phyloP scores from a whole-genome alignment of 352 stramenopile species.

The Globisporangium uncinulatum region DNA sequence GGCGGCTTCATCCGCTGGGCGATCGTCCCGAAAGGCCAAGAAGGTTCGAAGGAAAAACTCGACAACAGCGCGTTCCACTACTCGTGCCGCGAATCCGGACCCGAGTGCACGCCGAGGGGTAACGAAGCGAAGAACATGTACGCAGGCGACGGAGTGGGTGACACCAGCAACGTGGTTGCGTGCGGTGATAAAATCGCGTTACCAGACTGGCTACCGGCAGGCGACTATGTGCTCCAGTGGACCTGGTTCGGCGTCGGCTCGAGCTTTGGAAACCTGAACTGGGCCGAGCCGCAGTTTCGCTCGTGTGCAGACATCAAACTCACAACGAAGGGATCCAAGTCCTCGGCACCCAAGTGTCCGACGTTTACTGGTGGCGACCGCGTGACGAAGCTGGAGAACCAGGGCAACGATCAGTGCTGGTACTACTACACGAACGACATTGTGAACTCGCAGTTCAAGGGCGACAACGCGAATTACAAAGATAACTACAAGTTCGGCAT shows the following conservation, averaged over 20 bases:
- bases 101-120: conserved; percentile 18
- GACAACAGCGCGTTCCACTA: conserved; percentile 54
- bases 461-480: conserved; percentile 30
- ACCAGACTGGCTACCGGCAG: conserved; percentile 31
- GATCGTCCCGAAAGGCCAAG: conserved; percentile 14
- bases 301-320: conserved; percentile 51
- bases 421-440: conserved; percentile 58
- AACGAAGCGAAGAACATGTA: conserved; percentile 22
- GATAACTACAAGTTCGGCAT: conserved; percentile 51
- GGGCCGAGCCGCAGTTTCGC: conserved; percentile 40
- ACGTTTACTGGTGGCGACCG: conserved; percentile 47
- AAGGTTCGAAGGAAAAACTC: conserved; percentile 26
- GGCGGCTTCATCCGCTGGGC: conserved; percentile 28
- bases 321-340: conserved; percentile 26
- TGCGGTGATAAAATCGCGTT: conserved; percentile 47
- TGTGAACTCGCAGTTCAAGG: conserved; percentile 33
- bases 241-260: conserved; percentile 43
- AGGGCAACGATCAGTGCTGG: conserved; percentile 37
- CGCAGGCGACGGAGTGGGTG: conserved; percentile 25
- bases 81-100: conserved; percentile 48
- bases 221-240: conserved; percentile 60
- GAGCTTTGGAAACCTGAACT: conserved; percentile 46
- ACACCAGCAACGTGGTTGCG: conserved; percentile 27
- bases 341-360: conserved; percentile 28
- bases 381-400: conserved; percentile 36